These are phyloP conservation scores for Phylloporus rhodoxanthus DNA, from an alignment of 768 basidiomycete genomes.

Conservation along the genomic window DNA sequence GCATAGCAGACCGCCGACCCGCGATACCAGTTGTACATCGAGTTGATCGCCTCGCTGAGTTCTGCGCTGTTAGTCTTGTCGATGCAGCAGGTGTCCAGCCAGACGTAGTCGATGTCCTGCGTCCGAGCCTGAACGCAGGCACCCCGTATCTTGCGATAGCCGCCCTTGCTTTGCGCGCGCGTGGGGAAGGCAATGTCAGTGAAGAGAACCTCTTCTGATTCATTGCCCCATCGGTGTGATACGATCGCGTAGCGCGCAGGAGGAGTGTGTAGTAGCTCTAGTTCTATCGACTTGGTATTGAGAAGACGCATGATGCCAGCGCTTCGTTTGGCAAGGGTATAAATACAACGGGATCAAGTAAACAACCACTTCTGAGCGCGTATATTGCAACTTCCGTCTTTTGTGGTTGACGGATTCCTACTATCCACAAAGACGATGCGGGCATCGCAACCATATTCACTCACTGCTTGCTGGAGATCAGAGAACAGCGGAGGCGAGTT, in stretches of 20 bases:
- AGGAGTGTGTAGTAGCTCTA: slow-evolving; percentile 11
- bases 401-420: too few species aligned
- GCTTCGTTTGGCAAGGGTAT: too few species aligned
- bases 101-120: slow-evolving; percentile 21
- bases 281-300: slow-evolving; percentile 11
- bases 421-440: too few species aligned
- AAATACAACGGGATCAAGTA: too few species aligned
- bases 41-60: slow-evolving; percentile 27
- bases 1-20: slow-evolving; percentile 23
- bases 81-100: slow-evolving; percentile 33
- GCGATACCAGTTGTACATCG: slow-evolving; percentile 33
- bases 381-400: too few species aligned
- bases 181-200: slow-evolving; percentile 17
- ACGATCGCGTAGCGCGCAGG: slow-evolving; percentile 19
- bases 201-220: slow-evolving; percentile 21
- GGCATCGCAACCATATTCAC: too few species aligned
- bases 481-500: too few species aligned
- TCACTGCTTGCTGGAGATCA: too few species aligned
- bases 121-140: slow-evolving; percentile 17
- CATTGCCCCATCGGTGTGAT: slow-evolving; percentile 25
- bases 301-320: slow-evolving; percentile 26
- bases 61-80: slow-evolving; percentile 25
- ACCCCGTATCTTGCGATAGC: slow-evolving; percentile 19
- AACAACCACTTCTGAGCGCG: too few species aligned
- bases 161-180: slow-evolving; percentile 9